Percentiles rank a stretch among this genome's conserved stretches.
Conservation (phyloP, 1,284 basidiomycete genomes). For the Irpex rosettiformis region DNA sequence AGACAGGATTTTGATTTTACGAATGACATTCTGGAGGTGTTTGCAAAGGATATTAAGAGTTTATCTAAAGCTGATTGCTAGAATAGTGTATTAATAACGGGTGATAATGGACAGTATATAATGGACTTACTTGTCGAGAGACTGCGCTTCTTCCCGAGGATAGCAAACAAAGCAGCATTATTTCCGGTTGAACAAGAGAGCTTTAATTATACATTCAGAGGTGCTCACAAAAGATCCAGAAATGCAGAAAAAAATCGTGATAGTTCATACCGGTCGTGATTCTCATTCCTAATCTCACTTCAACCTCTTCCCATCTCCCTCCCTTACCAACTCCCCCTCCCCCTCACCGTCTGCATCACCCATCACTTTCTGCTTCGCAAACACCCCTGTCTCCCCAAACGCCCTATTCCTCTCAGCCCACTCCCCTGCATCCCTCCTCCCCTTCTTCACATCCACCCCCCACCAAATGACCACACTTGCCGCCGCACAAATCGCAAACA, state of each 20-base stretch:
- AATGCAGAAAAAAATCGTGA: no score
- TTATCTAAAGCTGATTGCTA: neutral
- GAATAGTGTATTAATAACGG: no score
- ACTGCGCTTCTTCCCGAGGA: no score
- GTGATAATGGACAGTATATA: no score
- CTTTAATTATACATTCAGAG: no score
- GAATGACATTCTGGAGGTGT: neutral
- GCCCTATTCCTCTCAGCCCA: constrained; percentile 48
- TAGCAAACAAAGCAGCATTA: no score
- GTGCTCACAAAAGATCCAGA: no score
- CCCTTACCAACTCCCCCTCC: constrained; percentile 9
- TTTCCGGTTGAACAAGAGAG: no score
- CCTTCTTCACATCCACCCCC: constrained; percentile 67
- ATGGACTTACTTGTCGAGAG: no score
- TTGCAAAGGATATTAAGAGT: neutral
- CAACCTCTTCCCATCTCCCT: neutral
- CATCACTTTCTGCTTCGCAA: constrained; percentile 19
- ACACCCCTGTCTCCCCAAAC: constrained; percentile 25
- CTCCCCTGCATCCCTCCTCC: constrained; percentile 58
- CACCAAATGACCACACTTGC: constrained; percentile 74
- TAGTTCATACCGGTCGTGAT: no score
- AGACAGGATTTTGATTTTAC: neutral
- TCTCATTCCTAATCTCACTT: no score
- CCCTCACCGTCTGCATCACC: constrained; percentile 18
- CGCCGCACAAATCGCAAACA: constrained; percentile 66